Percentiles rank a stretch among this genome's conserved stretches.
These are phyloP conservation scores for Artemisia argyi DNA, from an alignment of 129 eudicot genomes.

Conservation along the genomic window DNA sequence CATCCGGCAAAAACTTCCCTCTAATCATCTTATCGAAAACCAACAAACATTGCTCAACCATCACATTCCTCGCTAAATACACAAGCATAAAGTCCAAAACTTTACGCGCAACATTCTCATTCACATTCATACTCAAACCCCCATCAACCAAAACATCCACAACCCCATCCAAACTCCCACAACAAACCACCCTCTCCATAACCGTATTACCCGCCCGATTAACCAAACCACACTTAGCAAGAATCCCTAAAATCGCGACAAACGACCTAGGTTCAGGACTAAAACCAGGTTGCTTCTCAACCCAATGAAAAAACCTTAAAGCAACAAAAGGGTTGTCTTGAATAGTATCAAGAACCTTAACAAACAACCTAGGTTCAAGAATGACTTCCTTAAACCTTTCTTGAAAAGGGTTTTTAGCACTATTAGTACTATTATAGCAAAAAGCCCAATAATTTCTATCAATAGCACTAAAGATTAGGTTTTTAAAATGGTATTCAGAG, in stretches of 20 bases:
- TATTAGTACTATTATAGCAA: constrained; percentile 16
- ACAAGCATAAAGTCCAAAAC: constrained; percentile 55
- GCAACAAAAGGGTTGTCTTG: constrained; percentile 45
- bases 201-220: constrained; percentile 39
- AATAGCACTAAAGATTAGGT: constrained; percentile 38
- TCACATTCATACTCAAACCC: constrained; percentile 21
- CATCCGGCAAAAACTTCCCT: constrained; percentile 58
- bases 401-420: constrained; percentile 22
- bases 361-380: constrained; percentile 45
- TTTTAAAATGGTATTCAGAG: constrained; percentile 28
- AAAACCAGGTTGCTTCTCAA: constrained; percentile 44
- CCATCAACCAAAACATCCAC: constrained; percentile 49
- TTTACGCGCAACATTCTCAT: constrained; percentile 29
- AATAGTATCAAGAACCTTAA: constrained; percentile 50
- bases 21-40: constrained; percentile 55
- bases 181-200: constrained; percentile 42
- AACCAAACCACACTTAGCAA: constrained; percentile 41
- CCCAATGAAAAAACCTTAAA: constrained; percentile 59
- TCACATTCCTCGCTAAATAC: constrained; percentile 33
- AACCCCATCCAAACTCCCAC: constrained; percentile 43
- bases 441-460: constrained; percentile 39
- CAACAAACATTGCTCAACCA: constrained; percentile 46
- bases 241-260: constrained; percentile 55
- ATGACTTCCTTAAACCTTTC: constrained; percentile 31
- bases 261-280: constrained; percentile 34